phyloP scores from a whole-genome alignment of 1,284 basidiomycete genomes.

The Microbotryum silenes-acaulis region DNA sequence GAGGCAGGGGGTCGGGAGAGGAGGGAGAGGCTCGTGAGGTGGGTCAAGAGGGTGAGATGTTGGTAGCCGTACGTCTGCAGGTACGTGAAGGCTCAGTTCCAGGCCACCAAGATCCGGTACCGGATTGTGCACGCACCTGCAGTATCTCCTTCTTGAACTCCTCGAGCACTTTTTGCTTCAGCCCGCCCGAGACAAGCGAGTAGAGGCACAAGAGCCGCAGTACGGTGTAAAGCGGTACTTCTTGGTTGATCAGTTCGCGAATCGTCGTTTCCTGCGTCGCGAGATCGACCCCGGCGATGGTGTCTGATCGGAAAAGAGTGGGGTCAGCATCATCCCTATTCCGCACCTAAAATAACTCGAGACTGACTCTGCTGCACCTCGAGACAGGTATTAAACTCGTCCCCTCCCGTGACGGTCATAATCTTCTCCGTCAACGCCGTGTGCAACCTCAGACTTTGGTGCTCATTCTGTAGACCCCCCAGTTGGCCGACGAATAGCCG shows the following conservation, averaged over 20 bases:
- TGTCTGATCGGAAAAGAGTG: conserved; percentile 49
- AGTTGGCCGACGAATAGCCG: conserved; percentile 92
- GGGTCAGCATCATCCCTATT: not conserved
- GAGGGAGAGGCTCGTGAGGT: conserved; percentile 51
- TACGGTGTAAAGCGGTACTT: conserved; percentile 66
- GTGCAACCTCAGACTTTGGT: conserved; percentile 79
- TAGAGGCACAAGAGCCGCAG: conserved; percentile 77
- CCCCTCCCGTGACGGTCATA: conserved; percentile 72
- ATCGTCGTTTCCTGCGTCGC: conserved; percentile 67
- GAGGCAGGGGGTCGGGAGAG: conserved; percentile 33
- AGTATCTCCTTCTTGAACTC: conserved; percentile 83
- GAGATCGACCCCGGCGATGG: conserved; percentile 81
- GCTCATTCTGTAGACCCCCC: conserved; percentile 82
- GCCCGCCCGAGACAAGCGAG: conserved; percentile 71
- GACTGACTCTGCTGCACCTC: conserved; percentile 89
- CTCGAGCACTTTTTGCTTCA: conserved; percentile 80
- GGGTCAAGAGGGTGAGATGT: conserved; percentile 60
- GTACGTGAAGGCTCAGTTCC: not conserved
- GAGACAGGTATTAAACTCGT: conserved; percentile 80
- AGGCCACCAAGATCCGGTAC: no score
- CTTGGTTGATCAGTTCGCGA: conserved; percentile 78
- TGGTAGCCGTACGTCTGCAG: conserved; percentile 82
- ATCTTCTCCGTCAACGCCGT: conserved; percentile 89
- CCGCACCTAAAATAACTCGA: not conserved
- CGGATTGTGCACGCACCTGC: conserved; percentile 51